phyloP scores from a whole-genome alignment of 352 stramenopile species.

The Globisporangium recalcitrans region DNA sequence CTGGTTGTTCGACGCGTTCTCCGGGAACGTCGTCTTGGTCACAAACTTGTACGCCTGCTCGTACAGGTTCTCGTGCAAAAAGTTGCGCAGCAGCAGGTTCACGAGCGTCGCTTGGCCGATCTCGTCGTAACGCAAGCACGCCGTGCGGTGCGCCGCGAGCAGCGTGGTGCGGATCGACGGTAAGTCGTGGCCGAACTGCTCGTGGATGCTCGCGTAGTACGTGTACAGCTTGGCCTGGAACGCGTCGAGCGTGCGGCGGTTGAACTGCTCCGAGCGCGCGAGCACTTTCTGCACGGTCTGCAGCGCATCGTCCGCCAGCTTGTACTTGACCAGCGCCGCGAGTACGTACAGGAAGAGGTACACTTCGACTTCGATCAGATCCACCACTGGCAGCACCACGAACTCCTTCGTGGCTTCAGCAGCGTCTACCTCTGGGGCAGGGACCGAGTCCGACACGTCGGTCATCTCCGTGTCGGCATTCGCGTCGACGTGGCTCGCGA shows the following conservation, averaged over 20 bases:
- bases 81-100: slow-evolving; percentile 90
- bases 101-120: slow-evolving; percentile 87
- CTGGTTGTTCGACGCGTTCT: slow-evolving; percentile 97
- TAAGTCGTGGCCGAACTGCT: slow-evolving; percentile 56
- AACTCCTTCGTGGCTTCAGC: slow-evolving; percentile 12
- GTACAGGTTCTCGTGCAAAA: slow-evolving; percentile 87
- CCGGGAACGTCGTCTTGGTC: slow-evolving; percentile 84
- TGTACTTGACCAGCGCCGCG: slow-evolving; percentile 66
- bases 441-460: slow-evolving; percentile 23
- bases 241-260: slow-evolving; percentile 70
- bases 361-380: slow-evolving; percentile 83
- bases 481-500: slow-evolving; percentile 33
- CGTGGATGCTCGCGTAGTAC: slow-evolving; percentile 74
- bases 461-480: slow-evolving; percentile 51
- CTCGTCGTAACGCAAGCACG: slow-evolving; percentile 87
- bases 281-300: slow-evolving; percentile 48
- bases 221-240: slow-evolving; percentile 77
- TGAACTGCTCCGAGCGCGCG: slow-evolving; percentile 67
- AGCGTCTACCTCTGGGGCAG: slow-evolving; percentile 14
- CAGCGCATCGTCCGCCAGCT: slow-evolving; percentile 50
- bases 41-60: slow-evolving; percentile 93
- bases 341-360: slow-evolving; percentile 81
- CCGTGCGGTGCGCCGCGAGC: slow-evolving; percentile 80
- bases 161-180: slow-evolving; percentile 60
- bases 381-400: slow-evolving; percentile 41